These are phyloP conservation scores for Suillus hirtellus DNA, from an alignment of 768 basidiomycete species.

Conservation along the genomic window DNA sequence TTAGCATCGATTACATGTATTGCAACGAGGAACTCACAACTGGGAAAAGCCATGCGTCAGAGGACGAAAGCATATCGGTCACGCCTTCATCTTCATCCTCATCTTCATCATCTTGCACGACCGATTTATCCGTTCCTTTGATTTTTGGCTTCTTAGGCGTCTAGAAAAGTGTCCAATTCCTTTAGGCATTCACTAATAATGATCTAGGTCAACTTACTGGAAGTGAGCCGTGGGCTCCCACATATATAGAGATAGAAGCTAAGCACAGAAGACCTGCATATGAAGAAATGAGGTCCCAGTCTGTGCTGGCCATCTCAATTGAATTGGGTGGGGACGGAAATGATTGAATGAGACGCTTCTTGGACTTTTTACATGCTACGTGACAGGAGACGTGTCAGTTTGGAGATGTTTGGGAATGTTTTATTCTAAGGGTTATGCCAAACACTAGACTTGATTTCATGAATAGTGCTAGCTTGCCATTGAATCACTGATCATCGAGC, in stretches of 20 bases:
- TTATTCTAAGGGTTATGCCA: constrained; percentile 20
- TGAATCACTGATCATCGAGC: no score
- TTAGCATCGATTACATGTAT: neutral
- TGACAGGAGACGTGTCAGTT: constrained; percentile 12
- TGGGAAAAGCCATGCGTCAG: constrained; percentile 76
- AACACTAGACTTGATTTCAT: constrained; percentile 6
- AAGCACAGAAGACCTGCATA: constrained; percentile 68
- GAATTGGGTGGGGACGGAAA: neutral
- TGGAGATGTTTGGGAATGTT: constrained; percentile 18
- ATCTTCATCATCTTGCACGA: constrained; percentile 44
- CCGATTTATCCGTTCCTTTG: constrained; percentile 1
- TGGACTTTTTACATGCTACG: neutral
- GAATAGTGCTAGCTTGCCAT: no score
- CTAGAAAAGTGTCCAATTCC: neutral
- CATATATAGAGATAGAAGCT: constrained; percentile 66
- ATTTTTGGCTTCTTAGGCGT: neutral
- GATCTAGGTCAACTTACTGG: constrained; percentile 46
- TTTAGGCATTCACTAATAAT: neutral
- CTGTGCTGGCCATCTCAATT: constrained; percentile 24
- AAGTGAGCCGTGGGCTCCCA: constrained; percentile 68
- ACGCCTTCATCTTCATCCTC: constrained; percentile 61
- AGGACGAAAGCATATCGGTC: constrained; percentile 60
- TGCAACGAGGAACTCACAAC: constrained; percentile 46
- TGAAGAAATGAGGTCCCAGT: constrained; percentile 66
- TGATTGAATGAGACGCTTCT: neutral